Base-by-base conservation (phyloP, 2,329 filamentous ascomycete genomes). In the Pseudofabraea citricarpa region DNA sequence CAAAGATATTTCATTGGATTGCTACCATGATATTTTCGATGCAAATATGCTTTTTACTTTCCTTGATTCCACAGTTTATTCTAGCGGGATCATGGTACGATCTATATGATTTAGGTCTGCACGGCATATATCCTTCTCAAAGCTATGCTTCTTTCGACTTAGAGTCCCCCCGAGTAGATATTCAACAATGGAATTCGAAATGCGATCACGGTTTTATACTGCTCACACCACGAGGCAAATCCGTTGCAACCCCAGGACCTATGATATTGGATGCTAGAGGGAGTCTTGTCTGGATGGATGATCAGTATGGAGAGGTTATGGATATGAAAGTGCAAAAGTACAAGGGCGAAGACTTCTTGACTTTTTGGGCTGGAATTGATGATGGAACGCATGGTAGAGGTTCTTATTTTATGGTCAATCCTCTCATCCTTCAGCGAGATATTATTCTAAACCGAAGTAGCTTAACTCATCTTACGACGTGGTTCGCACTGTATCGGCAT, bases 321-420 rank as follows among this genome's bases (percentile, higher is more conserved):
- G 47, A 52, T 24, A 20, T 50, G 32, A 43, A 50, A 21, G 47
- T 52, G 35, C 68, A 73, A 51, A 52, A 54, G 9, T 73, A 68
- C 49, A 64, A 64, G 44, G 68, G 64, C 3, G 53, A 71, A 43
- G 55, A 62, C 13, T 73, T 71, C 55, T 53, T 74, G 43, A 72
- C 69, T 0, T 74, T 72, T 48, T 74, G 71, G 70, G 61, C 65
- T 13, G 71, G 71, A 7, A 57, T 66, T 13, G 65, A 69, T 48
- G 62, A 68, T 31, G 64, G 64, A 3, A 70, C 68, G 2, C 67
- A 72, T 54, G 69, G 71, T 2, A 60, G 65, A 26, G 71, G 70
- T 7, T 57, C 58, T 38, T 68, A 70, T 44, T 65, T 69, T 44
- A 69, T 75, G 70, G 69, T 66, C 21, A 21, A 20, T 32, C 8